Base-by-base conservation (phyloP, 768 basidiomycete species). In the Polyporus arcularius region DNA sequence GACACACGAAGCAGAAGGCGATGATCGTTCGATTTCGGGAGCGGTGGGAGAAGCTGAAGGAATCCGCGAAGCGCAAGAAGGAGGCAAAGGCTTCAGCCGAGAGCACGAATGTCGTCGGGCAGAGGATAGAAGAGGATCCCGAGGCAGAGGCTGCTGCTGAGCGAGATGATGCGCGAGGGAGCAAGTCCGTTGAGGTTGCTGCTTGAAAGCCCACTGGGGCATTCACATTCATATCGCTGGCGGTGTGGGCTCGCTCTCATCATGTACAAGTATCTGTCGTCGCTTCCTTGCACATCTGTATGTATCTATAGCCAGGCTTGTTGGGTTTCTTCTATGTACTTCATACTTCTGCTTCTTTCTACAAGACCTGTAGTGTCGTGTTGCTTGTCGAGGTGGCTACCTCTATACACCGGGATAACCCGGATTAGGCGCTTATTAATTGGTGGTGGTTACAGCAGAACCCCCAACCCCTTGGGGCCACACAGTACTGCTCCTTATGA, bases 1-100 rank as follows among this genome's bases (percentile, higher is more conserved):
- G 53, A 68, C 51, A 60, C 12, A 3, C 43, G 18, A 7, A 38
- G 60, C 74, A 94, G 92, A 90, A 88, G 85, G 78, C 84, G 11
- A 89, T 92, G 83, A 92, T 93, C 64, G 78, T 80, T 21, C 88
- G 89, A 67, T 94, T 90, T 74, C 84, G 89, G 30, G 92, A 94
- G 74, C 82, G 90, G 42, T 94, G 92, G 92, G 90, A 91, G 71
- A 93, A 92, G 72, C 77, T 94, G 58, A 94, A 94, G 71, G 93
- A 94, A 68, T 89, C 89, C 30, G 89, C 91, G 8, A 92, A 87
- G 73, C 85, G 89, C 61, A 93, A 94, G 76, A 90, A 92, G 71
- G 89, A 90, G 68, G 87, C 86, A 53, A 83, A 82, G 66, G 79
- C 76, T 14, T 85, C 85, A 55, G 82, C 79, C 2, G 82, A 81